phyloP scores from a whole-genome alignment of 23 red algal genomes.

The Gracilaria domingensis region DNA sequence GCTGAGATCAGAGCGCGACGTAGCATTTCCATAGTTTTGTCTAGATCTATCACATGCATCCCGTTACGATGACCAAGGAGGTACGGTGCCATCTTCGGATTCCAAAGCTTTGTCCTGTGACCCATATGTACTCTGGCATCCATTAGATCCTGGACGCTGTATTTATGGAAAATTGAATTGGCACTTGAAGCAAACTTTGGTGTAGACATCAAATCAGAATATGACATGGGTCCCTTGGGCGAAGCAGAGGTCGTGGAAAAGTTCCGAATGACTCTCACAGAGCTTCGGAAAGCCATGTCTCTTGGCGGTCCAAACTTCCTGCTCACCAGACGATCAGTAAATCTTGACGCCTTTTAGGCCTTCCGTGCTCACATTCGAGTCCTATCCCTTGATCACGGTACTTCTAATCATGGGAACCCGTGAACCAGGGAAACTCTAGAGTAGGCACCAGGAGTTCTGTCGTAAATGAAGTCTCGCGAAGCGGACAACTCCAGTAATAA shows the following conservation, averaged over 20 bases:
- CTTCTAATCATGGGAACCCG: not conserved
- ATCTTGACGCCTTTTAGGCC: not conserved
- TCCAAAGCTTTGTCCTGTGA: slow-evolving; percentile 85
- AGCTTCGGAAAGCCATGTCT: slow-evolving; percentile 7
- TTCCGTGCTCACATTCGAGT: not conserved
- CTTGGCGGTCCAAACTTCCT: not conserved
- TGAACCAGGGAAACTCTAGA: too few species aligned
- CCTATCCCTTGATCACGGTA: not conserved
- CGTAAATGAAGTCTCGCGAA: too few species aligned
- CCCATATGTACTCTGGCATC: slow-evolving; percentile 93
- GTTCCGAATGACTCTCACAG: not conserved
- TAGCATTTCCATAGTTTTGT: slow-evolving; percentile 76
- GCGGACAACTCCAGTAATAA: too few species aligned
- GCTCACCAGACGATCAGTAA: not conserved
- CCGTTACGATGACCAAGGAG: slow-evolving; percentile 95
- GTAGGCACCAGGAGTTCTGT: too few species aligned
- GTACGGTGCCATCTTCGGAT: slow-evolving; percentile 93
- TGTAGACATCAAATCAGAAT: slow-evolving; percentile 8
- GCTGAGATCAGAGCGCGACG: slow-evolving; percentile 71
- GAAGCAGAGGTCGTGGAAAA: not conserved
- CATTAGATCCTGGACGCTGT: slow-evolving; percentile 80
- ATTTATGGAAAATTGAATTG: slow-evolving; percentile 39
- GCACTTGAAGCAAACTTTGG: slow-evolving; percentile 18
- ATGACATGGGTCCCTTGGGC: not conserved
- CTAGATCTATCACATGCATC: slow-evolving; percentile 93